Percentiles rank a stretch among this genome's conserved stretches.
Conservation (phyloP, 2,329 filamentous ascomycete species). For the Neodidymelliopsis sp. region DNA sequence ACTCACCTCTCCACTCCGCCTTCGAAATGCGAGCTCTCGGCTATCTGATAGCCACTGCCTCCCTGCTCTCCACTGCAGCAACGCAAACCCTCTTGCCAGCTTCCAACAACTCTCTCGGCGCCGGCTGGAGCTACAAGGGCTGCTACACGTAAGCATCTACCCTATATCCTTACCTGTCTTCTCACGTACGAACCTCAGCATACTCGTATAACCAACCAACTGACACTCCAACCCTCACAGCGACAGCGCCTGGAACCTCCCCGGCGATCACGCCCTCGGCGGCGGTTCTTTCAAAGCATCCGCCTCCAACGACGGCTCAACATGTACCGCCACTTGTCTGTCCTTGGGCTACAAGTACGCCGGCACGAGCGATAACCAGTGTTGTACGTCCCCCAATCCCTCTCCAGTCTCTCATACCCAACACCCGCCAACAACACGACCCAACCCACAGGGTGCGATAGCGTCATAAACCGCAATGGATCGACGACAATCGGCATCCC, state of each 20-base stretch:
- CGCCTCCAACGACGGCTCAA: constrained; percentile 12
- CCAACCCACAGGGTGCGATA: constrained; percentile 1
- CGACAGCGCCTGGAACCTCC: not conserved
- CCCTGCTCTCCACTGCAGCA: constrained; percentile 14
- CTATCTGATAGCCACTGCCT: constrained; percentile 26
- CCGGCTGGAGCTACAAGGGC: constrained; percentile 26
- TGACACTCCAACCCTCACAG: not conserved
- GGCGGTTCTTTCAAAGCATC: not conserved
- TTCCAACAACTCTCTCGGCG: constrained; percentile 5
- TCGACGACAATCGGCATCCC: not conserved
- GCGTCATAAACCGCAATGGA: constrained; percentile 6
- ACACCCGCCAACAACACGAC: not conserved
- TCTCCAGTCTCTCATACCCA: not conserved
- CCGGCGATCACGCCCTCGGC: constrained; percentile 13
- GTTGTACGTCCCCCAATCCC: constrained; percentile 17
- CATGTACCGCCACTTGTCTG: constrained; percentile 13
- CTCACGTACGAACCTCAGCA: too few relatives aligned
- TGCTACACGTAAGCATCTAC: constrained; percentile 21
- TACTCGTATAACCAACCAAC: too few relatives aligned
- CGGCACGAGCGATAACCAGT: constrained; percentile 26
- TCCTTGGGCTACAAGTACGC: constrained; percentile 14
- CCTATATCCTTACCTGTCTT: not conserved
- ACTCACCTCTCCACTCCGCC: not conserved
- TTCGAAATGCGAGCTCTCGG: constrained; percentile 24
- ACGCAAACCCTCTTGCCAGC: constrained; percentile 9